Conservation (phyloP, 768 basidiomycete genomes). For the Kwoniella pini region DNA sequence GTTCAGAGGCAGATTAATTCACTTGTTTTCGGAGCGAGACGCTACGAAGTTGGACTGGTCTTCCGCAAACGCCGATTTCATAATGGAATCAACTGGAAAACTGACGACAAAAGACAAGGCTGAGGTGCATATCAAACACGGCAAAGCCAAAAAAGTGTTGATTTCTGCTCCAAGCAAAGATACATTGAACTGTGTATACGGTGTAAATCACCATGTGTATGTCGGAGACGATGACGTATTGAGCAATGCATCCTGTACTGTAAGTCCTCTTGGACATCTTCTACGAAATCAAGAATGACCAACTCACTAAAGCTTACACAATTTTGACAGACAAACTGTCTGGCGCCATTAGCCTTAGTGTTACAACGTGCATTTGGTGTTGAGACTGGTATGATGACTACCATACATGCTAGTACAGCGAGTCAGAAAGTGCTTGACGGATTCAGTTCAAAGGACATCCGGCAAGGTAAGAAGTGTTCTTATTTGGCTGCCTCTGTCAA, state of each 20-base stretch:
- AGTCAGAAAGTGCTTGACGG: constrained; percentile 55
- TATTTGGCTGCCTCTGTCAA: not conserved
- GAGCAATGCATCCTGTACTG: constrained; percentile 54
- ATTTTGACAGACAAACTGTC: constrained; percentile 50
- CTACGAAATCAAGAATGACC: not conserved
- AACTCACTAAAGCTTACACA: no score
- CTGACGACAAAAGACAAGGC: constrained; percentile 45
- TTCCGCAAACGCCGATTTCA: constrained; percentile 48
- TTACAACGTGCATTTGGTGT: constrained; percentile 52
- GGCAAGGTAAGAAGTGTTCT: constrained; percentile 42
- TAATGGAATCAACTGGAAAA: constrained; percentile 54
- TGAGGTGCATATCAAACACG: constrained; percentile 42
- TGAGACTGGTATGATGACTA: constrained; percentile 55
- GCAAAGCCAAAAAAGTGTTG: constrained; percentile 52
- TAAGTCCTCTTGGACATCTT: constrained; percentile 18
- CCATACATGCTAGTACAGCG: constrained; percentile 54
- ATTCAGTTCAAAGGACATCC: constrained; percentile 49
- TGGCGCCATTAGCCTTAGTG: constrained; percentile 54
- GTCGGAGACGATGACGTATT: constrained; percentile 40
- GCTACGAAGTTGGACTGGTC: constrained; percentile 50
- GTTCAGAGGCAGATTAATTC: constrained; percentile 40
- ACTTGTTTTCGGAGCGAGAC: constrained; percentile 49
- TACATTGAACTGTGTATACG: constrained; percentile 49
- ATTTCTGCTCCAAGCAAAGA: constrained; percentile 54
- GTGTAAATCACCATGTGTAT: constrained; percentile 52